Conservation (phyloP, 73 alveolate species). For the Paramecium sonneborni region DNA sequence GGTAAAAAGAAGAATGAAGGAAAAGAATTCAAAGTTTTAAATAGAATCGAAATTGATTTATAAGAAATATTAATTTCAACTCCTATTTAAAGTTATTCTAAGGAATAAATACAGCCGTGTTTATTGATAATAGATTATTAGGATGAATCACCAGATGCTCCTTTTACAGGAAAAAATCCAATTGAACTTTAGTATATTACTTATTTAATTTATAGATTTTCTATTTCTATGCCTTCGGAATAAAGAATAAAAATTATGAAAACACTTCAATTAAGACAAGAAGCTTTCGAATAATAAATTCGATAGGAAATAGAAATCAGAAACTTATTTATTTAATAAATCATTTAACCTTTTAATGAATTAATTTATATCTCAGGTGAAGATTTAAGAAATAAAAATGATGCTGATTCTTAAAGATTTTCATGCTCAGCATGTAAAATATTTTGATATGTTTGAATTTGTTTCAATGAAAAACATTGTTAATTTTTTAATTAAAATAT, state of each 20-base stretch:
- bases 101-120: neutral
- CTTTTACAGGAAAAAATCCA: neutral
- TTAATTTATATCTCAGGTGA: neutral
- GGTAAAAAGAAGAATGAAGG: neutral
- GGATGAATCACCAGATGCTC: slow-evolving; percentile 24
- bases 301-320: neutral
- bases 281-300: neutral
- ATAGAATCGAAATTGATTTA: neutral
- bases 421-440: neutral
- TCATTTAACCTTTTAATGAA: neutral
- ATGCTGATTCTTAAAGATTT: neutral
- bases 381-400: neutral
- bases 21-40: neutral
- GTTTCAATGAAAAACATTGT: no score
- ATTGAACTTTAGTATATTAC: slow-evolving; percentile 8
- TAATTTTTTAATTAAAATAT: no score
- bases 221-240: neutral
- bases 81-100: neutral
- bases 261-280: neutral
- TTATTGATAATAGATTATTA: neutral
- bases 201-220: neutral
- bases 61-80: neutral
- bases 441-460: neutral
- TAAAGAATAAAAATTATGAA: neutral
- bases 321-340: neutral